Evolutionary conservation across 2,329 filamentous ascomycete species (phyloP).

Genomic region (Bisporella sp.): DNA sequence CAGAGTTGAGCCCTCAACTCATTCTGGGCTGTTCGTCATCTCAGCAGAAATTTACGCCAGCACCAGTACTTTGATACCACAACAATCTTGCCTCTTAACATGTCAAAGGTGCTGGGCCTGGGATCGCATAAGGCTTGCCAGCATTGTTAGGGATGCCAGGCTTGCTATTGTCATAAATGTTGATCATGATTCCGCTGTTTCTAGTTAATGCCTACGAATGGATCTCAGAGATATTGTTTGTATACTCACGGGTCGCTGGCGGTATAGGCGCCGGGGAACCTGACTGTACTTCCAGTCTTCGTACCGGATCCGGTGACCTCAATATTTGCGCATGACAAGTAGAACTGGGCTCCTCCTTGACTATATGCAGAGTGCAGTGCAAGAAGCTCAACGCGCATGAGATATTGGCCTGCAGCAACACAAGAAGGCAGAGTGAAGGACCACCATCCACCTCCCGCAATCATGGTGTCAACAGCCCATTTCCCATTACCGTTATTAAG

Average conservation of each 20-base stretch:
- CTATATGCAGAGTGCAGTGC: not conserved
- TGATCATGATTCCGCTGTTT: not conserved
- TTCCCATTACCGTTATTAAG: not conserved
- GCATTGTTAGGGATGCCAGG: not conserved
- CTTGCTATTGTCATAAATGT: not conserved
- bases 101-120: too few species aligned
- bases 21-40: too few species aligned
- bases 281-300: not conserved
- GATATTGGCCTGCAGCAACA: not conserved
- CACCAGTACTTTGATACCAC: too few species aligned
- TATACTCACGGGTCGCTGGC: not conserved
- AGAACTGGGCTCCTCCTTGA: not conserved
- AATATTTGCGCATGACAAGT: not conserved
- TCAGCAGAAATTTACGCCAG: too few species aligned
- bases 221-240: not conserved
- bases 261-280: not conserved
- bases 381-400: not conserved
- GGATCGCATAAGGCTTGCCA: not conserved
- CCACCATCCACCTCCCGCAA: not conserved
- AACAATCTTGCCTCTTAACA: too few species aligned
- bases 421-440: not conserved
- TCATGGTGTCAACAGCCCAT: not conserved
- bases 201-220: not conserved
- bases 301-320: not conserved
- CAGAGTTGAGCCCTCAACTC: too few species aligned